Evolutionary conservation across 2,329 filamentous ascomycete genomes (phyloP).

Genomic region (Cadophora malorum): DNA sequence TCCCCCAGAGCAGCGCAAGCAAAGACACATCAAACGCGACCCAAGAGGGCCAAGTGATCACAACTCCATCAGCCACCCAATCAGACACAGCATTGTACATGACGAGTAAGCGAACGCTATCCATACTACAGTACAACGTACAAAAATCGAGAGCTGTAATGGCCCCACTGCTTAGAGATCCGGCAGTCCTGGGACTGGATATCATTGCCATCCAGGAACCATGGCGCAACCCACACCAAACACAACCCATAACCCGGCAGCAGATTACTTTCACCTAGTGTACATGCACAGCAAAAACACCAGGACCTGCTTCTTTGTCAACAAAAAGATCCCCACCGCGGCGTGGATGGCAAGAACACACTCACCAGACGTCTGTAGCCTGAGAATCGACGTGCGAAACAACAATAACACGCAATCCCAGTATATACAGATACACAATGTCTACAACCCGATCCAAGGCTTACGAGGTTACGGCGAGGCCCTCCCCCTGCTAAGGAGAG

Average conservation of each 20-base stretch:
- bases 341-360: background rate
- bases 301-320: background rate
- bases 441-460: background rate
- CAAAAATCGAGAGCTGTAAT: background rate
- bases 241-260: background rate
- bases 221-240: background rate
- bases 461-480: background rate
- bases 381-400: background rate
- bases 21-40: background rate
- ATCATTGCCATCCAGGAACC: background rate
- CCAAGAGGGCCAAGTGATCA: background rate
- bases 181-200: constrained; percentile 5
- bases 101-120: background rate
- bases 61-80: background rate
- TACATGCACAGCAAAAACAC: background rate
- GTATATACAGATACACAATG: background rate
- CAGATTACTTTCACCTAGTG: background rate
- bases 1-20: background rate
- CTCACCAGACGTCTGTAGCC: background rate
- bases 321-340: background rate
- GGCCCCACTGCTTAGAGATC: background rate
- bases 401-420: background rate
- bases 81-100: background rate
- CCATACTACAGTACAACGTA: background rate
- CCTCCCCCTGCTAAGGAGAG: constrained; percentile 4